Evolutionary conservation across 108 stramenopile species (phyloP).

Genomic region (Cyclotella choctawhatcheeana): DNA sequence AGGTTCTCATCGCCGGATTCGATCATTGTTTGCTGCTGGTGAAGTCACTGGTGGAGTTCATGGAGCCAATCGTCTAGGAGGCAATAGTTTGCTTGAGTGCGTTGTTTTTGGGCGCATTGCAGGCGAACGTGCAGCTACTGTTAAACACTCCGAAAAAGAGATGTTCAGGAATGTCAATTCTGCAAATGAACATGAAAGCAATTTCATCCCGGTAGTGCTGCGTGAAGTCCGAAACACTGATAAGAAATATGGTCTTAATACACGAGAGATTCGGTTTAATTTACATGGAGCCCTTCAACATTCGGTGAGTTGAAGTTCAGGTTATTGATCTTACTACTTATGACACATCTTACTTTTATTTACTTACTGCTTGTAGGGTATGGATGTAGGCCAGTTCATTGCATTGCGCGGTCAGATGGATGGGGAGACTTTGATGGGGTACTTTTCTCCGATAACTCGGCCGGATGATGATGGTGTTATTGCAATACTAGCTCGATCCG

Average conservation of each 20-base stretch:
- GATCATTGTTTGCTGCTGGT: constrained; percentile 68
- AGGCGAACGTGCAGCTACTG: constrained; percentile 53
- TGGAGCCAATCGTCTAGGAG: constrained; percentile 72
- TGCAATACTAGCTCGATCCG: constrained; percentile 49
- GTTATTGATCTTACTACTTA: background rate
- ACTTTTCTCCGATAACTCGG: constrained; percentile 47
- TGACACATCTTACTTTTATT: background rate
- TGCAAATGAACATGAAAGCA: constrained; percentile 25
- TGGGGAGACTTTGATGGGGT: constrained; percentile 58
- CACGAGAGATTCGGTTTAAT: constrained; percentile 54
- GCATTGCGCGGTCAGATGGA: constrained; percentile 55
- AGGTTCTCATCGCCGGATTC: constrained; percentile 50
- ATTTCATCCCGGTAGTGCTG: constrained; percentile 47
- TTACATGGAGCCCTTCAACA: constrained; percentile 53
- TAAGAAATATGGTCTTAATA: constrained; percentile 55
- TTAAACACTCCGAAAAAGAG: constrained; percentile 19
- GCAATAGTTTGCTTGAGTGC: constrained; percentile 86
- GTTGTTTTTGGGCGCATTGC: constrained; percentile 82
- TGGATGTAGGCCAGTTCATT: constrained; percentile 59
- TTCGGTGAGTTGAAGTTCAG: background rate
- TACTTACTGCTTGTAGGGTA: constrained; percentile 5
- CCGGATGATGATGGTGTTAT: constrained; percentile 58
- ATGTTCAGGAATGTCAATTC: constrained; percentile 26
- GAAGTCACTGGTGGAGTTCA: constrained; percentile 81
- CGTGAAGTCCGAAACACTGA: constrained; percentile 59